Conservation (phyloP, 352 stramenopile genomes). For the Thalassiosira delicatula region DNA sequence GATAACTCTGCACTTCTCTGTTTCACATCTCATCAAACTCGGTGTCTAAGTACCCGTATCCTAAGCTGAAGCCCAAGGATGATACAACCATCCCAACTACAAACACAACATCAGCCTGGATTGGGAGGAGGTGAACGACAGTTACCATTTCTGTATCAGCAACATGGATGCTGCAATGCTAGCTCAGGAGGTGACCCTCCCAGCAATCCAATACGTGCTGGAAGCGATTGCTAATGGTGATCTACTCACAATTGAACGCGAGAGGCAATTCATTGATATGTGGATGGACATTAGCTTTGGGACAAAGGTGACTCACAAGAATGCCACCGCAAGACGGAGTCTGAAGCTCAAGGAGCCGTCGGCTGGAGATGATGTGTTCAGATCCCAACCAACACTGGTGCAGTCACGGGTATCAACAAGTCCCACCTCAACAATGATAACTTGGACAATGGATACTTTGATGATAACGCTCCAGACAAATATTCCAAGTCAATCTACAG, state of each 20-base stretch:
- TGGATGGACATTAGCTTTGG: neutral
- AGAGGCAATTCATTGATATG: neutral
- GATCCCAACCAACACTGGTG: too few species aligned
- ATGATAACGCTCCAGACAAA: too few species aligned
- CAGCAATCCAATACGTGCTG: neutral
- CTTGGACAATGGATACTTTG: too few species aligned
- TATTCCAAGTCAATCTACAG: too few species aligned
- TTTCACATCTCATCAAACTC: neutral
- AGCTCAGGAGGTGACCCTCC: neutral
- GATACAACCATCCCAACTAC: too few species aligned
- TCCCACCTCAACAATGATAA: too few species aligned
- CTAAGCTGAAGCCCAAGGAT: neutral
- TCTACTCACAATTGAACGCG: neutral
- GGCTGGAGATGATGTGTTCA: too few species aligned
- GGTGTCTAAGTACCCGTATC: neutral
- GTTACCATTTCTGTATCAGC: neutral
- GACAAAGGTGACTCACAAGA: neutral
- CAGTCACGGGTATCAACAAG: too few species aligned
- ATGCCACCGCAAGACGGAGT: too few species aligned
- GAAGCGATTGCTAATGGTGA: neutral
- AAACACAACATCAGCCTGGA: too few species aligned
- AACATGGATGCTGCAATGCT: neutral
- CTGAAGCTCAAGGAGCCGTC: too few species aligned
- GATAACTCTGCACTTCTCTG: neutral
- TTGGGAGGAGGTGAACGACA: neutral